Evolutionary conservation across 257 asterid genomes (phyloP).

Genomic region (Echium plantagineum): DNA sequence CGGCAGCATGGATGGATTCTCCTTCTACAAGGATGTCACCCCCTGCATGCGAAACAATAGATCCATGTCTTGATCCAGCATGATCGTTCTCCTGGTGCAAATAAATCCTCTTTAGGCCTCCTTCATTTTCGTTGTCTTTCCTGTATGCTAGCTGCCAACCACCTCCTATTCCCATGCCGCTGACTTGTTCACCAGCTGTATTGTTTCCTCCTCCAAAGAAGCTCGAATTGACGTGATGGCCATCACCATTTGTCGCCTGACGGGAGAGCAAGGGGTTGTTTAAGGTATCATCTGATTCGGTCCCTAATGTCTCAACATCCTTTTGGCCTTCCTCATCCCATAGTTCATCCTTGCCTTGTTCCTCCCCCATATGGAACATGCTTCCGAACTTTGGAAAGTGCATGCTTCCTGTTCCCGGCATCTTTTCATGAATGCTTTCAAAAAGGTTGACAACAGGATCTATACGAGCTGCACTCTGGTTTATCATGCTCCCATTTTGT

Average conservation of each 20-base stretch:
- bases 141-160: constrained; percentile 96
- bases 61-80: constrained; percentile 61
- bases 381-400: constrained; percentile 68
- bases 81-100: constrained; percentile 62
- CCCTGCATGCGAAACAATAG: constrained; percentile 49
- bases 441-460: constrained; percentile 91
- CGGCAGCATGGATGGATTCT: constrained; percentile 72
- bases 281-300: constrained; percentile 60
- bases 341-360: constrained; percentile 32
- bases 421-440: constrained; percentile 80
- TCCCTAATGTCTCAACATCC: constrained; percentile 41
- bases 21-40: constrained; percentile 39
- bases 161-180: constrained; percentile 77
- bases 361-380: constrained; percentile 58
- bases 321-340: constrained; percentile 77
- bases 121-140: constrained; percentile 54
- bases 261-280: constrained; percentile 73
- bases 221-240: constrained; percentile 16
- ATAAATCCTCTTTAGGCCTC: constrained; percentile 72
- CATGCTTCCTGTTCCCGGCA: constrained; percentile 73
- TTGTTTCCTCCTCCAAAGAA: constrained; percentile 5
- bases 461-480: constrained; percentile 37
- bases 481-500: constrained; percentile 68
- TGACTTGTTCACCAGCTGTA: constrained; percentile 36
- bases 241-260: constrained; percentile 40